phyloP scores from a whole-genome alignment of 768 basidiomycete species.

The Collybia nuda region DNA sequence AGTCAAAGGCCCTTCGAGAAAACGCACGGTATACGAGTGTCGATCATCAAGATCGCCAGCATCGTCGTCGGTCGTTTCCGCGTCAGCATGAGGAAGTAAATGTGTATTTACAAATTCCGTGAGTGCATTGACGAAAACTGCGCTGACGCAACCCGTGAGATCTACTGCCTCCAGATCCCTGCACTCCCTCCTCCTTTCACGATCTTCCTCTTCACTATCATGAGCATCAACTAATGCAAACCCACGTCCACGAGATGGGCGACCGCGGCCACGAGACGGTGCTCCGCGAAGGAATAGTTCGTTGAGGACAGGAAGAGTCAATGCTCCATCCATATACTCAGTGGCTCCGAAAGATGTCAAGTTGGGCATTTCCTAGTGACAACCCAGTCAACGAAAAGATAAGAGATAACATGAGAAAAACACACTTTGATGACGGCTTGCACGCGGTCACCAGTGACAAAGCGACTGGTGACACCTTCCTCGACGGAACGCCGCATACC shows the following conservation, averaged over 20 bases:
- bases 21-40: conserved; percentile 26
- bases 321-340: conserved; percentile 96
- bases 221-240: conserved; percentile 41
- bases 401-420: conserved; percentile 4
- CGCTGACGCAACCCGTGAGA: conserved; percentile 92
- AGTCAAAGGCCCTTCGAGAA: conserved; percentile 49
- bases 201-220: conserved; percentile 71
- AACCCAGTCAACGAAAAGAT: conserved; percentile 9
- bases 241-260: conserved; percentile 65
- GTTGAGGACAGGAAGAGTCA: conserved; percentile 81
- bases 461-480: conserved; percentile 85
- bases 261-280: conserved; percentile 66
- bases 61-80: conserved; percentile 40
- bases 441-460: conserved; percentile 89
- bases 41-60: conserved; percentile 30
- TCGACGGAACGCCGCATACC: conserved; percentile 93
- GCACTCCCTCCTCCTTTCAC: conserved; percentile 70
- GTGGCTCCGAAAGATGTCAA: conserved; percentile 90
- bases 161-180: conserved; percentile 87
- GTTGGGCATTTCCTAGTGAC: conserved; percentile 80
- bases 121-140: conserved; percentile 84
- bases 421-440: conserved; percentile 74
- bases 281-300: conserved; percentile 89
- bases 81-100: conserved; percentile 42
- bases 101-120: conserved; percentile 78